These are phyloP conservation scores for Nemania sp. DNA, from an alignment of 2,329 filamentous ascomycete genomes.

Conservation along the genomic window DNA sequence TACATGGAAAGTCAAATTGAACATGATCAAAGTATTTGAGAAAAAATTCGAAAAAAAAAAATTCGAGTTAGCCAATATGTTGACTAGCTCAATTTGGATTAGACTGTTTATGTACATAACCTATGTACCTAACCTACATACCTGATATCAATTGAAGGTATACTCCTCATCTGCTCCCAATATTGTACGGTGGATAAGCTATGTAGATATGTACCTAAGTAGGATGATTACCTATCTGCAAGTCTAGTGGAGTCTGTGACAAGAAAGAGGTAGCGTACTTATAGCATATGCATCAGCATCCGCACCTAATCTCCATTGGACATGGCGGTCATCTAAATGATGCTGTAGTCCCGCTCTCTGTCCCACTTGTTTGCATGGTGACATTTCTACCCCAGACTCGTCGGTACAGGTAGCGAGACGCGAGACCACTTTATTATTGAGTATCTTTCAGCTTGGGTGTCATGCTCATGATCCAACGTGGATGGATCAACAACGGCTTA, in stretches of 20 bases:
- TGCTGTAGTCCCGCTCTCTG: neutral
- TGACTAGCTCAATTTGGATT: neutral
- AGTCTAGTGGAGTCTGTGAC: constrained; percentile 18
- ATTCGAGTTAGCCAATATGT: neutral
- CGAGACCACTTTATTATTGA: constrained; percentile 5
- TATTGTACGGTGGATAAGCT: no score
- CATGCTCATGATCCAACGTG: constrained; percentile 16
- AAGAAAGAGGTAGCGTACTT: neutral
- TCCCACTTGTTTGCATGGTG: neutral
- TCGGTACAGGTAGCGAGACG: constrained; percentile 10
- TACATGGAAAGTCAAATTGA: constrained; percentile 8
- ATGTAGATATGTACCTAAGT: neutral
- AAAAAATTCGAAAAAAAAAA: neutral
- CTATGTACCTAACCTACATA: no score
- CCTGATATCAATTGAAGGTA: no score
- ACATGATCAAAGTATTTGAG: constrained; percentile 19
- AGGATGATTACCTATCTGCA: neutral
- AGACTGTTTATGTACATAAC: neutral
- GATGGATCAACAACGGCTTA: constrained; percentile 26
- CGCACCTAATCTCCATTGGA: constrained; percentile 20
- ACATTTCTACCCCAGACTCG: constrained; percentile 27
- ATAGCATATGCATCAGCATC: constrained; percentile 25
- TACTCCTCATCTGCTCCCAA: no score
- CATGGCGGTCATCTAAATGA: neutral
- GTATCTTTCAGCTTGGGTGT: constrained; percentile 20